Percentiles rank a stretch among this genome's conserved stretches.
phyloP scores from a whole-genome alignment of 768 basidiomycete species.

The Cyathus striatus region DNA sequence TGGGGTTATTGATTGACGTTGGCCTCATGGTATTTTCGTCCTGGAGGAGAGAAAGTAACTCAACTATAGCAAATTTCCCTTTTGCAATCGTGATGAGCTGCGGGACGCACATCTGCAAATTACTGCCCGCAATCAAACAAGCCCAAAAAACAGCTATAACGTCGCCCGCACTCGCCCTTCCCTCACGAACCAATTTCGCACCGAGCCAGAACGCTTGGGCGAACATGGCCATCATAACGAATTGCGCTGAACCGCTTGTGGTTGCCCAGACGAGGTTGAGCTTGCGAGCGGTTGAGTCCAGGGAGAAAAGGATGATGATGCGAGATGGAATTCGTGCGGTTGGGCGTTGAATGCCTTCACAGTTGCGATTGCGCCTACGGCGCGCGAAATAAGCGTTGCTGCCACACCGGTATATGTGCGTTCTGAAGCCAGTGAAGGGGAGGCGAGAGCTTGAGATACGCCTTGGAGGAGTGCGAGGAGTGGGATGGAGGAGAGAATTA shows the following conservation, averaged over 20 bases:
- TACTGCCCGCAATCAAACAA: constrained; percentile 82
- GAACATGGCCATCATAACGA: constrained; percentile 88
- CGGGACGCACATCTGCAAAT: constrained; percentile 84
- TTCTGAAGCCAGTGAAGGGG: constrained; percentile 64
- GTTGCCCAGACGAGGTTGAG: constrained; percentile 75
- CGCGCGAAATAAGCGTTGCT: constrained; percentile 76
- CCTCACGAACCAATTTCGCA: too few species aligned
- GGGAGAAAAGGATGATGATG: constrained; percentile 38
- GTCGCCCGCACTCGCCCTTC: constrained; percentile 65
- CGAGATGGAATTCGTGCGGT: constrained; percentile 34
- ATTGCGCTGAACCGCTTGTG: constrained; percentile 67
- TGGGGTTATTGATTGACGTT: too few species aligned
- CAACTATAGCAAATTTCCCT: constrained; percentile 78
- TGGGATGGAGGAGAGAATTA: constrained; percentile 89
- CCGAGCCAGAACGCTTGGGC: too few species aligned
- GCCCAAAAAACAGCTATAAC: constrained; percentile 99
- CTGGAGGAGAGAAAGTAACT: constrained; percentile 58
- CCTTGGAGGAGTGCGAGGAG: constrained; percentile 72
- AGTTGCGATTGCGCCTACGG: constrained; percentile 71
- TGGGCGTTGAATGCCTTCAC: constrained; percentile 92
- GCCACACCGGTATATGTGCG: constrained; percentile 61
- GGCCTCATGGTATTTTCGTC: constrained; percentile 38
- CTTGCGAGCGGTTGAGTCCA: constrained; percentile 41
- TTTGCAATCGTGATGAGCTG: constrained; percentile 72
- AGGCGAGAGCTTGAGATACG: constrained; percentile 64